Conservation (phyloP, 2,329 filamentous ascomycete species). For the Fusarium tanahbumbuense region DNA sequence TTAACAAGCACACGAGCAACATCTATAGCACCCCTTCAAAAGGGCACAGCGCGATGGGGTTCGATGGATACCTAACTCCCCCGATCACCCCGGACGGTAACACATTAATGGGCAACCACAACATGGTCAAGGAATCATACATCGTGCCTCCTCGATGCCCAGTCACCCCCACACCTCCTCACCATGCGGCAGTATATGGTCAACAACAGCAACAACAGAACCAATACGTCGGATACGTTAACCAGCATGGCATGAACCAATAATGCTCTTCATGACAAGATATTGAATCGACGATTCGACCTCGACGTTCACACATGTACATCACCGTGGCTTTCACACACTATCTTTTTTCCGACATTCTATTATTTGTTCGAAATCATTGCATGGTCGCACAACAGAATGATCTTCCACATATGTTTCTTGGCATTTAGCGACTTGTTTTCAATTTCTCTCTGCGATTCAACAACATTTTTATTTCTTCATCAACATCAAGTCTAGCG, state of each 20-base stretch:
- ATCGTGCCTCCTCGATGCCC: slow-evolving; percentile 66
- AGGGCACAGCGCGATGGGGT: slow-evolving; percentile 71
- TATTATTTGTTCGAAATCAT: slow-evolving; percentile 50
- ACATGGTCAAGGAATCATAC: slow-evolving; percentile 61
- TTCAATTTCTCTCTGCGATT: slow-evolving; percentile 49
- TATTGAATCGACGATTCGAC: slow-evolving; percentile 20
- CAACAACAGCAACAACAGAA: slow-evolving; percentile 49
- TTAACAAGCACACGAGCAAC: slow-evolving; percentile 63
- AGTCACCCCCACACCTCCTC: slow-evolving; percentile 69
- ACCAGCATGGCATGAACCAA: slow-evolving; percentile 57
- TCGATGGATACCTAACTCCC: slow-evolving; percentile 83
- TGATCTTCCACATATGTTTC: slow-evolving; percentile 52
- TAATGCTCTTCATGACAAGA: slow-evolving; percentile 50
- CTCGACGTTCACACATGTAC: slow-evolving; percentile 17
- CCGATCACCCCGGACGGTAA: slow-evolving; percentile 84
- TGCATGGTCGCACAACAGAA: slow-evolving; percentile 47
- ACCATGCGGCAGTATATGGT: slow-evolving; percentile 52
- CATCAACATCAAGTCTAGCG: slow-evolving; percentile 54
- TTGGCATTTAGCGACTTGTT: slow-evolving; percentile 61
- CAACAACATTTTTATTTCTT: slow-evolving; percentile 40
- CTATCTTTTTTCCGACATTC: slow-evolving; percentile 40
- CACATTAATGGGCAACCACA: slow-evolving; percentile 60
- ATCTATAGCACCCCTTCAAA: slow-evolving; percentile 85
- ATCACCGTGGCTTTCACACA: slow-evolving; percentile 25
- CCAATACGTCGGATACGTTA: slow-evolving; percentile 54